These are phyloP conservation scores for Penicillium sp. DNA, from an alignment of 2,329 filamentous ascomycete genomes.

Conservation along the genomic window DNA sequence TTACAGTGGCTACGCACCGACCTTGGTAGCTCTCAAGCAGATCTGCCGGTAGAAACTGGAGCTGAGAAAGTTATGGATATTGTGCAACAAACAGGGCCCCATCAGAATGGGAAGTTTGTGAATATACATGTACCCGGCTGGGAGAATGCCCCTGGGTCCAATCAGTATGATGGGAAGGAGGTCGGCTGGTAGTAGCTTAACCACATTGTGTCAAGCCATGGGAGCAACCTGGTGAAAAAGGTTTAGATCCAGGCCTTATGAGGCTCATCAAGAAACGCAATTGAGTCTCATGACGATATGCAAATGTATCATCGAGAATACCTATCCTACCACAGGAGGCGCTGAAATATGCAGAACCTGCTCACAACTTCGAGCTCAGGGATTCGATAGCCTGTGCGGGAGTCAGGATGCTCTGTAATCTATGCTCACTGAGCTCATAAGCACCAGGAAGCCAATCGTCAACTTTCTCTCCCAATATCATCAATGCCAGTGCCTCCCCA, in stretches of 20 bases:
- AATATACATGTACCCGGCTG: conserved; percentile 45
- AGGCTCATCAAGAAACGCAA: too few species aligned
- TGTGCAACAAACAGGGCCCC: conserved; percentile 43
- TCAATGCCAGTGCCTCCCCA: conserved; percentile 31
- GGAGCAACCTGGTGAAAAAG: too few species aligned
- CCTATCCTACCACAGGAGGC: too few species aligned
- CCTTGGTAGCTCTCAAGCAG: conserved; percentile 44
- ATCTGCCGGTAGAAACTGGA: conserved; percentile 46
- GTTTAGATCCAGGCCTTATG: too few species aligned
- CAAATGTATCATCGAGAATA: not conserved
- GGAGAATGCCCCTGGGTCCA: conserved; percentile 38
- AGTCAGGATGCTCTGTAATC: conserved; percentile 20
- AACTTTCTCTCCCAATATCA: conserved; percentile 32
- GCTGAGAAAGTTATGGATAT: conserved; percentile 47
- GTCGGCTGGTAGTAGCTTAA: conserved; percentile 31
- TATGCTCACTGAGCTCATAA: conserved; percentile 25
- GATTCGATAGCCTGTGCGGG: conserved; percentile 15
- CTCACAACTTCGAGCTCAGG: conserved; percentile 18
- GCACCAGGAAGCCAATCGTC: conserved; percentile 30
- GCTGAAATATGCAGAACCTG: not conserved
- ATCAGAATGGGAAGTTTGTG: conserved; percentile 53
- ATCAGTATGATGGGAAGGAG: conserved; percentile 42
- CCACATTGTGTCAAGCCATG: not conserved
- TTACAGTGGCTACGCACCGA: conserved; percentile 52
- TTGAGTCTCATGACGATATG: not conserved